Evolutionary conservation across 2,329 filamentous ascomycete species (phyloP).

Genomic region (Bisporella sp.): DNA sequence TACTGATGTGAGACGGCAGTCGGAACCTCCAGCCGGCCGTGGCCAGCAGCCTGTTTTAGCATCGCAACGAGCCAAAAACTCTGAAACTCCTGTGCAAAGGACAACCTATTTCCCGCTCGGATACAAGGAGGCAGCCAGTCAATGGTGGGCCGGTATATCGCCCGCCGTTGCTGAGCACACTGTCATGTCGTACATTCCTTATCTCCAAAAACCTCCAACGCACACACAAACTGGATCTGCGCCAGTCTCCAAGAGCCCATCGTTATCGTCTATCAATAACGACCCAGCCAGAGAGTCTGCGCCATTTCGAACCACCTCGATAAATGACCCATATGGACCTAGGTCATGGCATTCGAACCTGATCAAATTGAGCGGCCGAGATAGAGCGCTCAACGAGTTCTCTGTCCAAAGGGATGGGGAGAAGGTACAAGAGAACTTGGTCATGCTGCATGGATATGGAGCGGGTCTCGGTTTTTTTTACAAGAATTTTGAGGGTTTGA

Average conservation of each 20-base stretch:
- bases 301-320: constrained; percentile 36
- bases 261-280: constrained; percentile 29
- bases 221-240: constrained; percentile 47
- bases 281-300: constrained; percentile 32
- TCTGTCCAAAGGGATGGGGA: constrained; percentile 80
- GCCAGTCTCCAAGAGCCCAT: constrained; percentile 35
- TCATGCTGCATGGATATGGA: constrained; percentile 95
- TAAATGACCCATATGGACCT: constrained; percentile 73
- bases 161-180: constrained; percentile 79
- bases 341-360: constrained; percentile 81
- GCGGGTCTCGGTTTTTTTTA: constrained; percentile 97
- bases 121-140: constrained; percentile 84
- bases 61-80: constrained; percentile 37
- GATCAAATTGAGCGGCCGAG: constrained; percentile 76
- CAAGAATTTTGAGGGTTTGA: constrained; percentile 90
- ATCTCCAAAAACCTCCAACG: constrained; percentile 62
- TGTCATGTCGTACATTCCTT: constrained; percentile 80
- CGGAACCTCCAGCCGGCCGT: no score
- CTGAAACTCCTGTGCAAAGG: constrained; percentile 18
- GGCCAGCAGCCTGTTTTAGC: constrained; percentile 40
- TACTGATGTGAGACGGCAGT: no score
- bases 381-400: constrained; percentile 87
- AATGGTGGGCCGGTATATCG: constrained; percentile 91
- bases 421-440: constrained; percentile 73
- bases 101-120: constrained; percentile 69